Evolutionary conservation across 805 yeast species (phyloP).

Genomic region (Yarrowia phangngaensis): DNA sequence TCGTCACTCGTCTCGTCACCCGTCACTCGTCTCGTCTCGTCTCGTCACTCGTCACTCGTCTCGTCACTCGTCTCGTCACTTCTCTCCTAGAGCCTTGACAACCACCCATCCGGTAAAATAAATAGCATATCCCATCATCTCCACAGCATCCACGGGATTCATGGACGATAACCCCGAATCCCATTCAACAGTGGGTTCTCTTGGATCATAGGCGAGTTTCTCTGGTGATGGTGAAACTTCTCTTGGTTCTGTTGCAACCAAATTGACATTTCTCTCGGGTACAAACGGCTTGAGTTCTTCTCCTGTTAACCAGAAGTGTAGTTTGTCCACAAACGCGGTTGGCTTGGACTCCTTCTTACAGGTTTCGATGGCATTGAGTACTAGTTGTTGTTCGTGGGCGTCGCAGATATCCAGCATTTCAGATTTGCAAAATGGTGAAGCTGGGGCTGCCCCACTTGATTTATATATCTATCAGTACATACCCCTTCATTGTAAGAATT

Average conservation of each 20-base stretch:
- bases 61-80: no score
- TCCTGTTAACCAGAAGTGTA: slow-evolving; percentile 16
- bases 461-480: no score
- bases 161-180: slow-evolving; percentile 14
- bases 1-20: no score
- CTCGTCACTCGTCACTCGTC: no score
- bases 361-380: not conserved
- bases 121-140: slow-evolving; percentile 5
- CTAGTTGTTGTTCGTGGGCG: slow-evolving; percentile 20
- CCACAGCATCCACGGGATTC: slow-evolving; percentile 20
- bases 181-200: slow-evolving; percentile 14
- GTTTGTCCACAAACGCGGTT: slow-evolving; percentile 3
- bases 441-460: no score
- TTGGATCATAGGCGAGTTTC: slow-evolving; percentile 1
- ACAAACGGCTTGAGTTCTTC: slow-evolving; percentile 22
- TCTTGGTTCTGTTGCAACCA: slow-evolving; percentile 10
- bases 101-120: slow-evolving; percentile 8
- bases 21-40: no score
- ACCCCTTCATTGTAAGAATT: no score
- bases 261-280: not conserved
- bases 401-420: slow-evolving; percentile 16
- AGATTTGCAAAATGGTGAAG: not conserved
- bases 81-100: not conserved
- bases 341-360: slow-evolving; percentile 6
- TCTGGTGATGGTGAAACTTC: slow-evolving; percentile 19